A percentile compares a stretch with the other conserved stretches of the same genome.
Conservation (phyloP, 2,329 filamentous ascomycete genomes). For the Colletotrichum sojae region DNA sequence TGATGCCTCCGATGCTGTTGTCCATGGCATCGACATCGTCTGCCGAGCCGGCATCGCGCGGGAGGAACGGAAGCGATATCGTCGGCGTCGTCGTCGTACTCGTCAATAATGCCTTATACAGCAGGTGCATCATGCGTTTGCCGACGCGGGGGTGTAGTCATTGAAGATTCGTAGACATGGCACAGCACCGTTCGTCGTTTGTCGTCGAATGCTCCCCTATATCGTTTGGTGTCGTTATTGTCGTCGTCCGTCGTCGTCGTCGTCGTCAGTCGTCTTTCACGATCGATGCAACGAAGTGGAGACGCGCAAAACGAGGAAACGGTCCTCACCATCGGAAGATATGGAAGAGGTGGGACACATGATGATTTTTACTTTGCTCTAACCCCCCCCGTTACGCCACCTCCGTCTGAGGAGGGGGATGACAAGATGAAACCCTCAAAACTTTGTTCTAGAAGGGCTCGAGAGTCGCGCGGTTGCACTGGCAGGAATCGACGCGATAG, state of each 20-base stretch:
- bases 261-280: too few relatives aligned
- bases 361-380: slow-evolving; percentile 3
- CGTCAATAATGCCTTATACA: slow-evolving; percentile 11
- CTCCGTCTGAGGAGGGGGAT: background rate
- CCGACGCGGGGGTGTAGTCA: slow-evolving; percentile 11
- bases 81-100: slow-evolving; percentile 24
- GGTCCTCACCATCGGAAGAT: too few relatives aligned
- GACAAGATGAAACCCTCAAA: slow-evolving; percentile 4
- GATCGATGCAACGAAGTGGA: too few relatives aligned
- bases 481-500: background rate
- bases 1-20: slow-evolving; percentile 22
- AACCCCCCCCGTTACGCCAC: background rate
- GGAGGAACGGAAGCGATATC: slow-evolving; percentile 11
- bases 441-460: slow-evolving; percentile 25
- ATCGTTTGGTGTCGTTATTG: too few relatives aligned
- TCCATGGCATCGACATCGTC: background rate
- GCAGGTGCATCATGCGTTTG: slow-evolving; percentile 30
- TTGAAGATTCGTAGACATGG: slow-evolving; percentile 10
- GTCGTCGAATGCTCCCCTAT: too few relatives aligned
- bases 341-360: background rate
- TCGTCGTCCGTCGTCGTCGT: too few relatives aligned
- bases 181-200: background rate
- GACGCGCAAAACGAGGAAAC: too few relatives aligned
- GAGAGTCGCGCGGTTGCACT: background rate
- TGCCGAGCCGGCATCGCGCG: slow-evolving; percentile 3